These are phyloP conservation scores for Blepharisma undulans DNA, from an alignment of 169 alveolate species.

Conservation along the genomic window DNA sequence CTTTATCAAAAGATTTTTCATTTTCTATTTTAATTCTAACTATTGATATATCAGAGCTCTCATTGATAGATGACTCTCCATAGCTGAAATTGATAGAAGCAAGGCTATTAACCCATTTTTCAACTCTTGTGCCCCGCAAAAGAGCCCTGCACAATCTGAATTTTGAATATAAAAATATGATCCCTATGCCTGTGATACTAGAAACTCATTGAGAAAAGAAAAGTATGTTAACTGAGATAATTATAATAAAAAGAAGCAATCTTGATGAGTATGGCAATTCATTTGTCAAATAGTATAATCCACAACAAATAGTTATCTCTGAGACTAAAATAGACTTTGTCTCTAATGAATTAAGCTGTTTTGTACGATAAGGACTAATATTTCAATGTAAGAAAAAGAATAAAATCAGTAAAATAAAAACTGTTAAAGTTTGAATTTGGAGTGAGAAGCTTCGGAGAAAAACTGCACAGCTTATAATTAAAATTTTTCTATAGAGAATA, in stretches of 20 bases:
- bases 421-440: conserved; percentile 44
- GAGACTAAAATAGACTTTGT: conserved; percentile 35
- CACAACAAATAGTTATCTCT: conserved; percentile 53
- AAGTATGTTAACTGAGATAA: not conserved
- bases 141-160: not conserved
- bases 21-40: not conserved
- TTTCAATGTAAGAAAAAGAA: conserved; percentile 33
- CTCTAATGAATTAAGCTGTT: conserved; percentile 42
- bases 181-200: not conserved
- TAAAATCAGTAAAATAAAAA: conserved; percentile 29
- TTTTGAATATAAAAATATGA: not conserved
- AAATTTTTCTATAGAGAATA: conserved; percentile 47
- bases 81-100: not conserved
- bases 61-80: not conserved
- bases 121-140: not conserved
- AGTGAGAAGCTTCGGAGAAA: conserved; percentile 27
- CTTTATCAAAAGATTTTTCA: not conserved
- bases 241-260: not conserved
- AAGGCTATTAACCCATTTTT: not conserved
- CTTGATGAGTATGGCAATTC: not conserved
- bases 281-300: conserved; percentile 45
- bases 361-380: conserved; percentile 43
- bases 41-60: not conserved
- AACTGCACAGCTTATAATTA: conserved; percentile 40
- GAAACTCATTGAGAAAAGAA: conserved; percentile 16